Evolutionary conservation across 179 eudicot species (phyloP).

Genomic region (Carnegiea gigantea): DNA sequence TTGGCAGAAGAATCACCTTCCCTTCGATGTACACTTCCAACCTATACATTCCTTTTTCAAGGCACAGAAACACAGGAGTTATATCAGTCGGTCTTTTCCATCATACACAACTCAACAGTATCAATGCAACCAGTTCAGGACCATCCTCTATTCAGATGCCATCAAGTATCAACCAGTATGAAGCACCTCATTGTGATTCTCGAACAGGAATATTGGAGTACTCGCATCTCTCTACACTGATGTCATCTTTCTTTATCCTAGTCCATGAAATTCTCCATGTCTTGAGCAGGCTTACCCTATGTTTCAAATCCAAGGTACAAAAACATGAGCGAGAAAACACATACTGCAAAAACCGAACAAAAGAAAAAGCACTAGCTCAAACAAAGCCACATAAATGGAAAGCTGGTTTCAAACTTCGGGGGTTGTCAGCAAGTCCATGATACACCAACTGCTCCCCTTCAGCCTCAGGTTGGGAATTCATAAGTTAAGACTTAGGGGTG

Average conservation of each 20-base stretch:
- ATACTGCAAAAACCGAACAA: not conserved
- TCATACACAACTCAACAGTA: not conserved
- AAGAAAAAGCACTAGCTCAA: not conserved
- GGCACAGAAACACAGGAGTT: not conserved
- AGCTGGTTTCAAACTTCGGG: not conserved
- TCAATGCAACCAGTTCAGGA: not conserved
- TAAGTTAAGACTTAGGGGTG: not conserved
- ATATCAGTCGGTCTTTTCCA: not conserved
- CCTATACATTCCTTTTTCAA: not conserved
- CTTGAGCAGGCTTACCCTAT: constrained; percentile 74
- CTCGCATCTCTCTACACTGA: constrained; percentile 39
- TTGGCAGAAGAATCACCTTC: not conserved
- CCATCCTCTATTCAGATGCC: not conserved
- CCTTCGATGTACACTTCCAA: not conserved
- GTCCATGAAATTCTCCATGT: constrained; percentile 77
- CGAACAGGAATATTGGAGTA: constrained; percentile 57
- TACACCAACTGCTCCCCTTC: not conserved
- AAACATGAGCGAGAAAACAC: not conserved
- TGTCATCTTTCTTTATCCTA: constrained; percentile 41
- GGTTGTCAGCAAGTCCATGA: too few relatives aligned
- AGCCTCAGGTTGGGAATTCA: not conserved
- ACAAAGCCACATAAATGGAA: not conserved
- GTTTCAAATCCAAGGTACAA: constrained; percentile 14
- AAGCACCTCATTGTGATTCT: constrained; percentile 32
- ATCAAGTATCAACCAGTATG: not conserved